Percentiles rank a stretch among this genome's conserved stretches.
Evolutionary conservation across 148 eudicot species (phyloP).

Genomic region (Camellia japonica): DNA sequence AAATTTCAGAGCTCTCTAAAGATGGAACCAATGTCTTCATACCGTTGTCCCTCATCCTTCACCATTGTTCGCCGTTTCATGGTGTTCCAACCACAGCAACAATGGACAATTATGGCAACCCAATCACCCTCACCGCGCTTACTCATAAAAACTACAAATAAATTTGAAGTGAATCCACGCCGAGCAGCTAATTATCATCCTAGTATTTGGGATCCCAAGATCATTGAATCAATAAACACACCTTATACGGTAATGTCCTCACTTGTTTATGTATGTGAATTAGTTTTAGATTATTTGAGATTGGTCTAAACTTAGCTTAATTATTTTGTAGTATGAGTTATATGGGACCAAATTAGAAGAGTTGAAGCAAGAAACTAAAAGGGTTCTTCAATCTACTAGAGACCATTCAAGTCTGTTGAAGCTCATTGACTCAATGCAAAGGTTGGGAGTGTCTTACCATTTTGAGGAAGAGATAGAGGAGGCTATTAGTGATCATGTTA

Average conservation of each 20-base stretch:
- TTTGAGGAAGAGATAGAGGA: constrained; percentile 14
- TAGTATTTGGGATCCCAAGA: constrained; percentile 7
- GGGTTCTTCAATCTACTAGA: background rate
- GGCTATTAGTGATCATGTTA: background rate
- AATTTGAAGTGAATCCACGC: background rate
- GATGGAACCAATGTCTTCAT: no score
- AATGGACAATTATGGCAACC: no score
- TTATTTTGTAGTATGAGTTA: background rate
- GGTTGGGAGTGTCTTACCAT: constrained; percentile 11
- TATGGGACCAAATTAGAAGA: background rate
- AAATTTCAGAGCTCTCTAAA: no score
- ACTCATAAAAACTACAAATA: background rate
- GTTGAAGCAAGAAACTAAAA: constrained; percentile 5
- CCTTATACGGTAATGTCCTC: background rate
- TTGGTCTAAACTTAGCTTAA: background rate
- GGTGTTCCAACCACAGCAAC: no score
- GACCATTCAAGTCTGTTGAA: background rate
- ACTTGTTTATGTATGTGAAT: no score
- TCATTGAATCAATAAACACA: constrained; percentile 2
- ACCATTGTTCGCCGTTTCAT: no score
- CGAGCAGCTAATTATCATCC: constrained; percentile 15
- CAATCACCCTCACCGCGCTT: no score
- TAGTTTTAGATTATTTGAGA: no score
- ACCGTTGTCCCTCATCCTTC: no score
- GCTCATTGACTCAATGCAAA: constrained; percentile 14